Evolutionary conservation across 306 rosid species (phyloP).

Genomic region (Trichosanthes truncata): DNA sequence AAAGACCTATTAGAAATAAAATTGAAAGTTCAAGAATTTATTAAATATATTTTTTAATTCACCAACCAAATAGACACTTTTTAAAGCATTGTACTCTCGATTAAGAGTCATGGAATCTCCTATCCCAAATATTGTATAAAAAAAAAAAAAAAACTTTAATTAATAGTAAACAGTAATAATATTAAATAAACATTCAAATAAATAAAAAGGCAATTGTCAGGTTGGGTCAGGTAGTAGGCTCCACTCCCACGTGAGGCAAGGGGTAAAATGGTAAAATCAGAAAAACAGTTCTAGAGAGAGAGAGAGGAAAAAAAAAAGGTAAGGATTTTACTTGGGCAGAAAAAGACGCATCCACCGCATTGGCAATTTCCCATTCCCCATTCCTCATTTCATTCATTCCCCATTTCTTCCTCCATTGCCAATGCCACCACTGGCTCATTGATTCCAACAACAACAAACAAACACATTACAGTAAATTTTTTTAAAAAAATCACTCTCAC

Average conservation of each 20-base stretch:
- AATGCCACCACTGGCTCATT: background rate
- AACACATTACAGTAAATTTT: background rate
- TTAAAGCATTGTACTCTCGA: no score
- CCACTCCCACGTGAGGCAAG: background rate
- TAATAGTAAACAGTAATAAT: background rate
- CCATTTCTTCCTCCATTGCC: background rate
- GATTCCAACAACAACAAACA: background rate
- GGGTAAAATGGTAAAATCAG: background rate
- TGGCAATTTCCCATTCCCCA: background rate
- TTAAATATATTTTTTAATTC: no score
- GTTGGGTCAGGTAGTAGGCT: background rate
- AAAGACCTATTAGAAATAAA: no score
- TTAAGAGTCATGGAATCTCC: no score
- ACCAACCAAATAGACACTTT: no score
- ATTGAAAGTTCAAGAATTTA: no score
- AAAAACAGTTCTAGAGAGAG: background rate
- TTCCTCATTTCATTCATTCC: no score
- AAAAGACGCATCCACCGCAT: constrained; percentile 4
- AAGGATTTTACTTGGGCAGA: background rate
- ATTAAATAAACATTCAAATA: background rate
- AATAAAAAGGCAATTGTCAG: background rate
- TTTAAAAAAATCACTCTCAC: background rate
- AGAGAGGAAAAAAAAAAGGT: background rate
- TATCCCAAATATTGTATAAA: no score
- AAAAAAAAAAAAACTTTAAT: no score